These are phyloP conservation scores for Papilionanthe hybrid DNA, from an alignment of 116 monocot species.

Conservation along the genomic window DNA sequence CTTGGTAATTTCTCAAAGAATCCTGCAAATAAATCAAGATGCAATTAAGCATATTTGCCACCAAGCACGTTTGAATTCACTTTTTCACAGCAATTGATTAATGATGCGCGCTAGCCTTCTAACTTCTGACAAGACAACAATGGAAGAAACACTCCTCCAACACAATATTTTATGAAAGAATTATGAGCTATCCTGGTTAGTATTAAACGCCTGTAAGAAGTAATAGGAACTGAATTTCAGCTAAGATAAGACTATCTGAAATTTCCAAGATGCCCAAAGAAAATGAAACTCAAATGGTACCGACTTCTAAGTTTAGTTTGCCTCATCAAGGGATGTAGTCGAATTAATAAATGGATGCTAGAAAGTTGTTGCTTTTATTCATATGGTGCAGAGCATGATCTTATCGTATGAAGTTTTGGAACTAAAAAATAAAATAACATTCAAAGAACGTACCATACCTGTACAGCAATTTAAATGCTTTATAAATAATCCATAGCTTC, in stretches of 20 bases:
- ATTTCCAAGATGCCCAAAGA: too few species aligned
- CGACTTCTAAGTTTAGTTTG: too few species aligned
- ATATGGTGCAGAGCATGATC: too few species aligned
- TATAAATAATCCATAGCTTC: constrained; percentile 41
- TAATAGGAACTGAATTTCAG: neutral
- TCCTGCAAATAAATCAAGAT: constrained; percentile 4
- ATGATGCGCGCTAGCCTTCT: neutral
- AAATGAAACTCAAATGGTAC: too few species aligned
- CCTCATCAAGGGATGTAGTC: too few species aligned
- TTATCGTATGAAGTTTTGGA: too few species aligned
- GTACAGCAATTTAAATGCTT: constrained; percentile 8
- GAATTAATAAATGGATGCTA: too few species aligned
- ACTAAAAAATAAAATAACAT: neutral
- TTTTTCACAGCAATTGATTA: neutral
- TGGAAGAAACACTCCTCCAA: neutral
- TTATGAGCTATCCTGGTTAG: neutral
- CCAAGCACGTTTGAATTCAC: neutral
- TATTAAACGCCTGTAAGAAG: neutral
- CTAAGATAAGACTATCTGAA: neutral
- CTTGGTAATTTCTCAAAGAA: neutral
- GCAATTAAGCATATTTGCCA: neutral
- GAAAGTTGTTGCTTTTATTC: too few species aligned
- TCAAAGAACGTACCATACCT: neutral
- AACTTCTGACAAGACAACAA: neutral
- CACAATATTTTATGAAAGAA: neutral